Evolutionary conservation across 1,284 basidiomycete species (phyloP).

Genomic region (Ustilago bromivora): DNA sequence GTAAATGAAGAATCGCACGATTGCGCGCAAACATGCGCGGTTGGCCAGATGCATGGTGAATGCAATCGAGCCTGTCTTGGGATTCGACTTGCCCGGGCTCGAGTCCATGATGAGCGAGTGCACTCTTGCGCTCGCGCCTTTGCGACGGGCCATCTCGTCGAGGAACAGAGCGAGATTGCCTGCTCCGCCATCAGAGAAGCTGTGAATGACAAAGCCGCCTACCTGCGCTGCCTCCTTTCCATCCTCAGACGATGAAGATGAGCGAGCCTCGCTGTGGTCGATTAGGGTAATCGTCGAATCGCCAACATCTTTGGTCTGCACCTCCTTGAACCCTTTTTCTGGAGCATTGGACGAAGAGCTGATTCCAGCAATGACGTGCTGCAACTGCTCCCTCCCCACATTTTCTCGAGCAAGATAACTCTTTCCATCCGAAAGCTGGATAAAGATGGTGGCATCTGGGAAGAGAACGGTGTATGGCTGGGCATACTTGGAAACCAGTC

Average conservation of each 20-base stretch:
- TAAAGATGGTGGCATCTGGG: constrained; percentile 57
- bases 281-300: constrained; percentile 50
- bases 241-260: constrained; percentile 15
- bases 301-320: constrained; percentile 30
- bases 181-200: constrained; percentile 62
- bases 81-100: constrained; percentile 53
- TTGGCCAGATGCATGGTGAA: constrained; percentile 59
- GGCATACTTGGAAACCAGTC: constrained; percentile 62
- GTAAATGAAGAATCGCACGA: constrained; percentile 40
- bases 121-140: constrained; percentile 15
- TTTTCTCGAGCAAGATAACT: constrained; percentile 42
- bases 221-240: constrained; percentile 4
- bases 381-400: constrained; percentile 26
- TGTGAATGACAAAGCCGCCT: constrained; percentile 41
- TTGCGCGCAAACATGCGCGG: constrained; percentile 35
- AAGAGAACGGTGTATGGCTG: constrained; percentile 58
- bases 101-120: constrained; percentile 57
- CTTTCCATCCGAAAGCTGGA: constrained; percentile 58
- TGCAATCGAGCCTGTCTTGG: constrained; percentile 45
- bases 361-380: constrained; percentile 32
- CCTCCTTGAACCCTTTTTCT: background rate
- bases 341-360: background rate
- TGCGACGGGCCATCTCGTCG: constrained; percentile 27
- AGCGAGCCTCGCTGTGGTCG: constrained; percentile 30
- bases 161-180: constrained; percentile 52